phyloP scores from a whole-genome alignment of 441 rosid species.

The Hura crepitans region DNA sequence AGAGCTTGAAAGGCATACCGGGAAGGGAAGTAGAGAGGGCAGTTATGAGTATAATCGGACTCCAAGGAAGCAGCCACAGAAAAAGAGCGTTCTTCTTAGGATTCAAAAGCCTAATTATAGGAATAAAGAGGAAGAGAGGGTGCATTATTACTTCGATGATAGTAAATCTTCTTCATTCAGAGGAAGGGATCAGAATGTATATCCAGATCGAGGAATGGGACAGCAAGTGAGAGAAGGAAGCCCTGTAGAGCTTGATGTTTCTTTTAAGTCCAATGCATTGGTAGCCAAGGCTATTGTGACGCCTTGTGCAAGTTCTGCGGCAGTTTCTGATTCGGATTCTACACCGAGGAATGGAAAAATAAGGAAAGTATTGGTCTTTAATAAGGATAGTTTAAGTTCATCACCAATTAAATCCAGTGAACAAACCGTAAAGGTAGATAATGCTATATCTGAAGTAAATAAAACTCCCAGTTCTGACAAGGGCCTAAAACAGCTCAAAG shows the following conservation, averaged over 20 bases:
- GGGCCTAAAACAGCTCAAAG: constrained; percentile 34
- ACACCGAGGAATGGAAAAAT: constrained; percentile 49
- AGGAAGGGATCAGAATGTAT: constrained; percentile 44
- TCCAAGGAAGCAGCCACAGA: constrained; percentile 58
- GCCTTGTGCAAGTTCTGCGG: constrained; percentile 39
- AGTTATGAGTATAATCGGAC: constrained; percentile 44
- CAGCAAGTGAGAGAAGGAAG: constrained; percentile 49
- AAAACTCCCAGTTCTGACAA: constrained; percentile 31
- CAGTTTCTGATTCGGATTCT: constrained; percentile 31
- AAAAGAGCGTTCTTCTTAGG: constrained; percentile 86
- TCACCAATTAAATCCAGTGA: constrained; percentile 26
- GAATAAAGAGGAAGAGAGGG: constrained; percentile 47
- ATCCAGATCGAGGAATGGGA: constrained; percentile 33
- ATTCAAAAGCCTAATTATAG: constrained; percentile 58
- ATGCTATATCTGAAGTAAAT: constrained; percentile 25
- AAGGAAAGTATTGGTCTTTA: constrained; percentile 36
- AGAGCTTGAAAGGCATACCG: constrained; percentile 39
- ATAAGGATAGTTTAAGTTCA: constrained; percentile 35
- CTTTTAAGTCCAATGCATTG: constrained; percentile 69
- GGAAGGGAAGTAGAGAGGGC: constrained; percentile 49
- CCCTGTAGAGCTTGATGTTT: constrained; percentile 77
- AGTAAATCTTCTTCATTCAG: constrained; percentile 42
- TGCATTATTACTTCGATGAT: constrained; percentile 40
- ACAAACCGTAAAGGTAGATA: constrained; percentile 25
- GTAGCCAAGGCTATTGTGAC: constrained; percentile 67